Percentiles rank a stretch among this genome's conserved stretches.
Evolutionary conservation across 768 basidiomycete species (phyloP).

Genomic region (Boletus reticulatus): DNA sequence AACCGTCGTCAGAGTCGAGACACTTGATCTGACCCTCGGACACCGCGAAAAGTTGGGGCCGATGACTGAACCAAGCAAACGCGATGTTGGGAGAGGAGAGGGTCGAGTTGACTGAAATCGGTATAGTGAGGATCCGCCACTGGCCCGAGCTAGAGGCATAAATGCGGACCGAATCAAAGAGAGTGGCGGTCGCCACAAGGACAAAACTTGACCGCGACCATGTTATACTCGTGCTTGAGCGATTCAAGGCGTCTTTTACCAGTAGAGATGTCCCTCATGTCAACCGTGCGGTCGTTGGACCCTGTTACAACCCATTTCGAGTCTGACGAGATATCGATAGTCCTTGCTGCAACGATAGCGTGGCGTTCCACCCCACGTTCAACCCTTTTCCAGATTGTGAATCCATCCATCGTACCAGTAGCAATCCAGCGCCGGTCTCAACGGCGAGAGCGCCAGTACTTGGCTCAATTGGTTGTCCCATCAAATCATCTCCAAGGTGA

Average conservation of each 20-base stretch:
- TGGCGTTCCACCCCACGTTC: not conserved
- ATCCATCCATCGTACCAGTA: slow-evolving; percentile 5
- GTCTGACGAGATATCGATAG: slow-evolving; percentile 17
- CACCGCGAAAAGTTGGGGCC: slow-evolving; percentile 10
- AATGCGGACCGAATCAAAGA: slow-evolving; percentile 19
- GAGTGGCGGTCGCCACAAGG: slow-evolving; percentile 17
- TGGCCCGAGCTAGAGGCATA: not conserved
- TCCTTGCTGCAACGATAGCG: slow-evolving; percentile 5
- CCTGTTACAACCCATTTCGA: slow-evolving; percentile 19
- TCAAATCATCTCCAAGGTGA: not conserved
- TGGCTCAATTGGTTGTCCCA: slow-evolving; percentile 11
- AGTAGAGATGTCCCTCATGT: slow-evolving; percentile 17
- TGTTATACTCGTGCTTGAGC: slow-evolving; percentile 17
- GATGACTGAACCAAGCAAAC: slow-evolving; percentile 10
- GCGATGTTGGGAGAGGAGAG: not conserved
- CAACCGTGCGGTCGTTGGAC: slow-evolving; percentile 8
- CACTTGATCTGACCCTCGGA: slow-evolving; percentile 20
- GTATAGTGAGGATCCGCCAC: slow-evolving; percentile 13
- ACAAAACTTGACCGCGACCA: slow-evolving; percentile 19
- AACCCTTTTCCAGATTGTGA: slow-evolving; percentile 10
- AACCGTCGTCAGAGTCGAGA: slow-evolving; percentile 13
- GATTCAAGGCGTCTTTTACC: slow-evolving; percentile 4
- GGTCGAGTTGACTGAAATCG: slow-evolving; percentile 9
- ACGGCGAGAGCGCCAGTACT: slow-evolving; percentile 1
- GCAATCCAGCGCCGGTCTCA: slow-evolving; percentile 9